phyloP scores from a whole-genome alignment of 2,329 filamentous ascomycete genomes.

The Zymoseptoria crescenta region DNA sequence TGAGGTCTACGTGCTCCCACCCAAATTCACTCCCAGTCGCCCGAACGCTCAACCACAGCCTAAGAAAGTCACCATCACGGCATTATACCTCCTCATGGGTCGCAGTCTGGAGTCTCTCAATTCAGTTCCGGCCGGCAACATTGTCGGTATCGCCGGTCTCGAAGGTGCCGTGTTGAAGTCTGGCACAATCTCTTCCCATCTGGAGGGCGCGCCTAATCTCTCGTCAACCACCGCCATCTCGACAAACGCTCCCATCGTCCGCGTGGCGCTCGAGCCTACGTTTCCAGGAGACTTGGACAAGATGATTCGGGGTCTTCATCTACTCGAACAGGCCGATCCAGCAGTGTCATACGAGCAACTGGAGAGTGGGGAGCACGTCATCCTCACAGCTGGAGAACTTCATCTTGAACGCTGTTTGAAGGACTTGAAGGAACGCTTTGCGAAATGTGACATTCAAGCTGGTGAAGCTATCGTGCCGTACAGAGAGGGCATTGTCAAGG shows the following conservation, averaged over 20 bases:
- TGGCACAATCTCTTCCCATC: constrained; percentile 80
- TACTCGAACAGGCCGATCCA: constrained; percentile 90
- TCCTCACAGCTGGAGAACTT: constrained; percentile 86
- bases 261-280: constrained; percentile 87
- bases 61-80: constrained; percentile 74
- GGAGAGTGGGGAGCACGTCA: constrained; percentile 85
- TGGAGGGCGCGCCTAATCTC: constrained; percentile 81
- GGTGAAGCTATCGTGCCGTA: constrained; percentile 94
- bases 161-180: constrained; percentile 94
- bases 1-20: constrained; percentile 79
- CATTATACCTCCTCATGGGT: constrained; percentile 94
- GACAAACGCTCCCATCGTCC: constrained; percentile 71
- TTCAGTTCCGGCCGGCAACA: constrained; percentile 83
- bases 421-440: constrained; percentile 86
- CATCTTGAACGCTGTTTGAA: constrained; percentile 91
- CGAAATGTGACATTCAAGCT: constrained; percentile 87
- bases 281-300: constrained; percentile 88
- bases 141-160: constrained; percentile 89
- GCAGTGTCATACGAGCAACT: constrained; percentile 95
- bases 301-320: constrained; percentile 79
- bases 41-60: constrained; percentile 66
- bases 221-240: constrained; percentile 74
- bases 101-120: constrained; percentile 73
- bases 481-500: constrained; percentile 76
- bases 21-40: constrained; percentile 81